Evolutionary conservation across 352 stramenopile species (phyloP), one percentile per base, ranked within the genome.

Genomic region (Globisporangium splendens): DNA sequence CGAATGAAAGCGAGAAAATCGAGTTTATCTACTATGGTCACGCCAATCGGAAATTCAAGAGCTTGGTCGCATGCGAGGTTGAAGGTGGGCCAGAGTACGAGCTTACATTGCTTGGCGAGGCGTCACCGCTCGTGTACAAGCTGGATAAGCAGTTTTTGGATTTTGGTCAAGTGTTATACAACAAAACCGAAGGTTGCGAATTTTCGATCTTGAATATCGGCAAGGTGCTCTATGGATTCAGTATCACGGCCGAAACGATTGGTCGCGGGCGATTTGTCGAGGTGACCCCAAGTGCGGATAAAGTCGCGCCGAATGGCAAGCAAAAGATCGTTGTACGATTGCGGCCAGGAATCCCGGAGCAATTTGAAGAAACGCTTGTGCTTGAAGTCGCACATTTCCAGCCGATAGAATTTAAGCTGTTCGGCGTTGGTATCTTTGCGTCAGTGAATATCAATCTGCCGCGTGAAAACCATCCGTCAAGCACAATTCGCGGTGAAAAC

Each of bases 321-420:
- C 81, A 96, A 46, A 85, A 81, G 38, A 75, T 98, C 49, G 61
- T 87, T 8, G 90, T 98, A 10, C 77, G 89, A 2, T 73, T 98
- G 46, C 73, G 73, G 6, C 95, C 95, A 15, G 88, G 88, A 1
- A 82, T 98, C 54, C 95, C 95, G 0, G 83, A 95, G 46, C 63
- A 62, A 20, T 89, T 98, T 42, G 71, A 87, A 38, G 93, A 98
- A 58, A 88, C 70, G 1, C 55, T 98, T n/a, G 60, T 95, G 17
- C 72, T 98, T 38, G 90, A 98, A 61, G 80, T 98, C 39, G 95
- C 92, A 4, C 95, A 98, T 65, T 98, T 98, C 59, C 81, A 98
- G 50, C 93, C 95, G 1, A 71, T 98, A 15, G 77, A 80, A 33
- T 93, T 98, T 48, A 88, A 89, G 20, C 50, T 98, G 8, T 91